Conservation (phyloP, 2,329 filamentous ascomycete species). For the Pseudocercospora cruenta region DNA sequence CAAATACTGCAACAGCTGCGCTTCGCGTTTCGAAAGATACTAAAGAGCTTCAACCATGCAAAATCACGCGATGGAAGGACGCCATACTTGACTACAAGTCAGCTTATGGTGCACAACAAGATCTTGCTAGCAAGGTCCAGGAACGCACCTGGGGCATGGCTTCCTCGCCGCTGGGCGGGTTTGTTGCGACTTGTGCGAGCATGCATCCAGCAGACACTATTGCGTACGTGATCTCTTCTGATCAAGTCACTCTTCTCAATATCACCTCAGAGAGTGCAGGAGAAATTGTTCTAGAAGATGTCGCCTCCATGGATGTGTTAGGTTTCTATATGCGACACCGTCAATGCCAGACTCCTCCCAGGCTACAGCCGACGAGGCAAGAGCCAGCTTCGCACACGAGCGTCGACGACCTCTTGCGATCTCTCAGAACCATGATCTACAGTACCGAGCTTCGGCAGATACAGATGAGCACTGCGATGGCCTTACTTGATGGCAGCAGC, state of each 20-base stretch:
- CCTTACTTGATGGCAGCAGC: not conserved
- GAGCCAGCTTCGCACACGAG: not conserved
- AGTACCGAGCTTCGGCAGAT: not conserved
- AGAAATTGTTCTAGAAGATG: not conserved
- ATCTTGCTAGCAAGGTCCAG: slow-evolving; percentile 54
- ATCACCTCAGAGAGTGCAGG: slow-evolving; percentile 20
- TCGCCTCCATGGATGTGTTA: not conserved
- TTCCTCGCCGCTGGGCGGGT: slow-evolving; percentile 50
- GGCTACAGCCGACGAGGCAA: not conserved
- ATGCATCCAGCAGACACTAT: slow-evolving; percentile 61
- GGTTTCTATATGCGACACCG: not conserved
- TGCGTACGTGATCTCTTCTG: slow-evolving; percentile 57
- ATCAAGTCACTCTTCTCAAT: slow-evolving; percentile 40
- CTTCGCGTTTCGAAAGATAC: slow-evolving; percentile 35
- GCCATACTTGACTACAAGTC: slow-evolving; percentile 43
- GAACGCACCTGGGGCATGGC: slow-evolving; percentile 59
- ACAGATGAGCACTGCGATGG: not conserved
- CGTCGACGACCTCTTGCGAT: not conserved
- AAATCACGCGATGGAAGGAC: slow-evolving; percentile 43
- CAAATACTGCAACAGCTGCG: slow-evolving; percentile 39
- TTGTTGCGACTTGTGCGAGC: slow-evolving; percentile 54
- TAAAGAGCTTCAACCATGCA: slow-evolving; percentile 8
- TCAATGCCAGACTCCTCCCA: not conserved
- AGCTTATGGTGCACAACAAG: slow-evolving; percentile 54
- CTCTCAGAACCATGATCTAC: not conserved